Base-by-base conservation (phyloP, 345 rosid genomes). In the Pistacia integerrima region DNA sequence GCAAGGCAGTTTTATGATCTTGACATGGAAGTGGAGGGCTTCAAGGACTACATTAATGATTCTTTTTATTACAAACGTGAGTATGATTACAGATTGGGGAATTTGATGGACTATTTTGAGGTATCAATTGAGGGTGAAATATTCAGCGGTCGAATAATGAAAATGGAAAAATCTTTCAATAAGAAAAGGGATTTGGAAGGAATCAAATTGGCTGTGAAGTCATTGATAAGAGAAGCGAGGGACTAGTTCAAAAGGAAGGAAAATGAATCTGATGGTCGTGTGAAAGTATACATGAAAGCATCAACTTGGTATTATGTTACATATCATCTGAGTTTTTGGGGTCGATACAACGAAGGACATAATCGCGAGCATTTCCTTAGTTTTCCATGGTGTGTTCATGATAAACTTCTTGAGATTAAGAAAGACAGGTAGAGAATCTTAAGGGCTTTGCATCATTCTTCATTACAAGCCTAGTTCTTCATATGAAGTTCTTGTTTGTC, bases 71-170 rank as follows among this genome's bases (percentile, higher is more conserved):
- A 78, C 76, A 90, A 88, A 71, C 74, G 71, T 3, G 65, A 69
- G 6, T 90, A 86, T 14, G 90, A 88, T 48, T 46, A 77, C 62
- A 86, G 79, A 30, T 56, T 90, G 72, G 87, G 85, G 0, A 86
- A 77, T 68, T 55, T 88, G 81, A 78, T 90, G 90, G 87, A 83
- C 18, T 82, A 78, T 8, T 88, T 81, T 51, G 88, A 89, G 67
- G 77, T 90, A 66, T 82, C 81, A 78, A 86, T 85, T 0, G 91
- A 90, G 63, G 88, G 88, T n/a, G 93, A 90, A 78, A 83, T 90
- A 38, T 78, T 90, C 11, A 80, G 85, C 17, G 94, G 94, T 0
- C 73, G 87, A 25, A 79, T 90, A 25, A 75, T 82, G 83, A 82
- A 74, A 56, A 64, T 79, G 84, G 79, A 87, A 0, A 88, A 80